A percentile compares a stretch with the other conserved stretches of the same genome.
Conservation (phyloP, 768 basidiomycete species). For the Rhizopogon rudus region DNA sequence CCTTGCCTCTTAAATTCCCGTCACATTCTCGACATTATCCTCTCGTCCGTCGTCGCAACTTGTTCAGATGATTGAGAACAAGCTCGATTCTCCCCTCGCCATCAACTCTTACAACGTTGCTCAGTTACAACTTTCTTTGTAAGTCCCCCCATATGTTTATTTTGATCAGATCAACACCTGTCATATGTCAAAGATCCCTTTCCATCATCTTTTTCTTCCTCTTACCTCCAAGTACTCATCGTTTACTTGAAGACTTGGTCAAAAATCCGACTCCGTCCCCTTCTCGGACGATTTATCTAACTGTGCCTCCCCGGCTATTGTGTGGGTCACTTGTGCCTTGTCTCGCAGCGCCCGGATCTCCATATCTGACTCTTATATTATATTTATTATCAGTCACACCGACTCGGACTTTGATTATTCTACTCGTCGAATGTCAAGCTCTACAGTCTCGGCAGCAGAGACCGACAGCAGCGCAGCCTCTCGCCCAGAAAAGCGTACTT, state of each 20-base stretch:
- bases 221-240: slow-evolving; percentile 5
- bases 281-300: slow-evolving; percentile 45
- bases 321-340: slow-evolving; percentile 32
- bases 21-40: not conserved
- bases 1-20: slow-evolving; percentile 17
- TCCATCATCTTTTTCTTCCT: slow-evolving; percentile 15
- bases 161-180: slow-evolving; percentile 10
- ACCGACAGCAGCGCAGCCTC: slow-evolving; percentile 57
- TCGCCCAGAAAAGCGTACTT: slow-evolving; percentile 53
- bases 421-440: slow-evolving; percentile 72
- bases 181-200: slow-evolving; percentile 25
- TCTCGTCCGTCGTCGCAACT: not conserved
- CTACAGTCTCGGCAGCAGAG: slow-evolving; percentile 64
- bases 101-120: slow-evolving; percentile 58
- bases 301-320: slow-evolving; percentile 39
- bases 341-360: slow-evolving; percentile 10
- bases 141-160: slow-evolving; percentile 18
- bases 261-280: slow-evolving; percentile 32
- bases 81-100: slow-evolving; percentile 29
- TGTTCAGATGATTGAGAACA: slow-evolving; percentile 55
- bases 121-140: slow-evolving; percentile 60
- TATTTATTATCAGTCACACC: slow-evolving; percentile 27
- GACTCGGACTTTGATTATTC: slow-evolving; percentile 50
- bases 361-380: slow-evolving; percentile 11
- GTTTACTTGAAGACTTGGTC: slow-evolving; percentile 30